Evolutionary conservation across 495 filamentous ascomycete species (phyloP).

Genomic region (Cercophora samala): DNA sequence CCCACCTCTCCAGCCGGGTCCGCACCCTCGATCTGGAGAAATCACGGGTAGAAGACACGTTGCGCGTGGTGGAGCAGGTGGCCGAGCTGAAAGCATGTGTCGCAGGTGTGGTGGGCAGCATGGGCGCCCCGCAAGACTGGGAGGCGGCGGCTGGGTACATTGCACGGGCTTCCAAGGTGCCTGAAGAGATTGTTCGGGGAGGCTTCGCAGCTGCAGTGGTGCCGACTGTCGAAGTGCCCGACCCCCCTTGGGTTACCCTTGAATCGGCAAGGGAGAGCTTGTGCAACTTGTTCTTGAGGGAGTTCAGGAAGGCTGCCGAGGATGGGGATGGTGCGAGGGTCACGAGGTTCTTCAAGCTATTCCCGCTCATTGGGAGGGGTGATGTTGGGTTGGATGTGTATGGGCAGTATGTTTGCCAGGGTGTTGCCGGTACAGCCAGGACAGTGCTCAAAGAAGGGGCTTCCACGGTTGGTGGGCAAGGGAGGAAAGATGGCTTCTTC

Average conservation of each 20-base stretch:
- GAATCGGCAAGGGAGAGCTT: constrained; percentile 81
- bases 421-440: constrained; percentile 79
- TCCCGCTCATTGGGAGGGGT: constrained; percentile 86
- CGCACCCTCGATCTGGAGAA: constrained; percentile 86
- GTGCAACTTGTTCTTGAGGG: constrained; percentile 83
- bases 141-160: constrained; percentile 91
- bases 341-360: constrained; percentile 96
- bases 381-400: constrained; percentile 92
- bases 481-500: constrained; percentile 70
- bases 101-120: constrained; percentile 88
- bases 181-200: constrained; percentile 71
- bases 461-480: constrained; percentile 43
- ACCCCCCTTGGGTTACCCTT: constrained; percentile 82
- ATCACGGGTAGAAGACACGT: constrained; percentile 78
- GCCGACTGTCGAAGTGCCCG: constrained; percentile 90
- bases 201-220: constrained; percentile 92
- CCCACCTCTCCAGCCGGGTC: constrained; percentile 79
- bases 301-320: constrained; percentile 89
- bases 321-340: constrained; percentile 82
- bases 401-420: constrained; percentile 90
- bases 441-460: constrained; percentile 65
- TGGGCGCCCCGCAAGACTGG: constrained; percentile 98
- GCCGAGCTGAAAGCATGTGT: constrained; percentile 94
- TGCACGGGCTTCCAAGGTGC: constrained; percentile 74
- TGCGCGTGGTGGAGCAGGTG: constrained; percentile 92